Conservation (phyloP, 305 asterid genomes). For the Stenogyne calaminthoides region DNA sequence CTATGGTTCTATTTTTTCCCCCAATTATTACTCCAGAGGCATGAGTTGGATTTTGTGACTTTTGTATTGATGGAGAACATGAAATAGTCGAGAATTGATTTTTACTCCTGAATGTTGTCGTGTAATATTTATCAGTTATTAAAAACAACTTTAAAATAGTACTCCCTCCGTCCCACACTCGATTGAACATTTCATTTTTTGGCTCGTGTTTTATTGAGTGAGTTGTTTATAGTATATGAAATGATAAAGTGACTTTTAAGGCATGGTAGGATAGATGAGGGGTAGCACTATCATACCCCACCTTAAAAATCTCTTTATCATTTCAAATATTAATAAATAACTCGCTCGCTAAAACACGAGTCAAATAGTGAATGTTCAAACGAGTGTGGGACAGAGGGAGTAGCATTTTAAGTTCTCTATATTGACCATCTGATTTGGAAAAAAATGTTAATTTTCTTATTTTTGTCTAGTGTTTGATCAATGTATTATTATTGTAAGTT, state of each 20-base stretch:
- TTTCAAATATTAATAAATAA: too few species aligned
- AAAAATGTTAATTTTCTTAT: background rate
- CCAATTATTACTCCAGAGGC: background rate
- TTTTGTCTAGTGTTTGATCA: background rate
- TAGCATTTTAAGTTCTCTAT: conserved; percentile 8
- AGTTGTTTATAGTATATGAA: too few species aligned
- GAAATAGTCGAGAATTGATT: background rate
- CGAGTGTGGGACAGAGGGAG: too few species aligned
- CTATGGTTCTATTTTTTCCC: background rate
- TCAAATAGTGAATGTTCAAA: too few species aligned
- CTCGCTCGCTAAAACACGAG: too few species aligned
- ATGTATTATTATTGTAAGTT: background rate
- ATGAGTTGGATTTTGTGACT: background rate
- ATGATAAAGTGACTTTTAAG: too few species aligned
- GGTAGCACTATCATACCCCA: too few species aligned
- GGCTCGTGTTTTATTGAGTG: too few species aligned
- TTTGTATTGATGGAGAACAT: conserved; percentile 22
- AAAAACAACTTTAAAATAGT: conserved; percentile 5
- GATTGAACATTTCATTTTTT: too few species aligned
- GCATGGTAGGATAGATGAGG: too few species aligned
- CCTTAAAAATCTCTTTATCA: too few species aligned
- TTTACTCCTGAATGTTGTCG: conserved; percentile 1
- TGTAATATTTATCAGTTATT: conserved; percentile 10
- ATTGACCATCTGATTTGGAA: conserved; percentile 17
- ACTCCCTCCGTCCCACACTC: too few species aligned